Percentiles rank a stretch among this genome's conserved stretches.
Conservation (phyloP, 2,329 filamentous ascomycete species). For the Cladosporium sp. region DNA sequence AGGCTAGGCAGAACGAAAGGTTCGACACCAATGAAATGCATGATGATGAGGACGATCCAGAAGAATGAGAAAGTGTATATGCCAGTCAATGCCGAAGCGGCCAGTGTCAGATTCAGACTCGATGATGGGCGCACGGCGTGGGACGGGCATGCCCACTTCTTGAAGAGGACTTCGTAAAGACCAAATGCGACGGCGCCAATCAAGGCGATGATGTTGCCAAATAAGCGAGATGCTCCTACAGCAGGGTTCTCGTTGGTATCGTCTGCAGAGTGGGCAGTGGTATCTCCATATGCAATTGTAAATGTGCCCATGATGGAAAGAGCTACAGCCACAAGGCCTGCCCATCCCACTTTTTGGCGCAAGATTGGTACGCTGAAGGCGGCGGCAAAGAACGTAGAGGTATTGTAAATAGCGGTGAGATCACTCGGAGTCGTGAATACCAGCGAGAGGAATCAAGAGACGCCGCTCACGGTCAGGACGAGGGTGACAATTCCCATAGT, state of each 20-base stretch:
- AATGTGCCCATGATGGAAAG: conserved; percentile 37
- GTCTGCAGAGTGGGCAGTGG: conserved; percentile 28
- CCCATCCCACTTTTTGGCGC: conserved; percentile 32
- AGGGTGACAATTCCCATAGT: conserved; percentile 34
- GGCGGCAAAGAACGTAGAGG: conserved; percentile 38
- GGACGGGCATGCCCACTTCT: conserved; percentile 37
- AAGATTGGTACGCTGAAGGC: conserved; percentile 35
- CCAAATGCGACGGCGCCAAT: conserved; percentile 37
- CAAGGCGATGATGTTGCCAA: conserved; percentile 35
- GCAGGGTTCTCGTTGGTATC: conserved; percentile 18
- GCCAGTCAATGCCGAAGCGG: conserved; percentile 35
- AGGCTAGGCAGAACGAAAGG: conserved; percentile 31
- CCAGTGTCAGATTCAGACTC: conserved; percentile 33
- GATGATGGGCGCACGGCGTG: conserved; percentile 28
- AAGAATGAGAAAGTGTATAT: conserved; percentile 34
- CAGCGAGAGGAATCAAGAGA: conserved; percentile 35
- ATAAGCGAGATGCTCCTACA: conserved; percentile 31
- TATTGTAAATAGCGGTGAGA: conserved; percentile 39
- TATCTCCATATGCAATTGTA: conserved; percentile 38
- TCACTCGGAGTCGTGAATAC: conserved; percentile 36
- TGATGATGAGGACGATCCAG: conserved; percentile 32
- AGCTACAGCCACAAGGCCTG: conserved; percentile 32
- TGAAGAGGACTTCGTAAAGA: conserved; percentile 38
- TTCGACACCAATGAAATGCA: conserved; percentile 35
- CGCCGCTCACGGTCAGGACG: conserved; percentile 33